These are phyloP conservation scores for Aspergillus glaucus DNA, from an alignment of 2,329 filamentous ascomycete genomes.

Conservation along the genomic window DNA sequence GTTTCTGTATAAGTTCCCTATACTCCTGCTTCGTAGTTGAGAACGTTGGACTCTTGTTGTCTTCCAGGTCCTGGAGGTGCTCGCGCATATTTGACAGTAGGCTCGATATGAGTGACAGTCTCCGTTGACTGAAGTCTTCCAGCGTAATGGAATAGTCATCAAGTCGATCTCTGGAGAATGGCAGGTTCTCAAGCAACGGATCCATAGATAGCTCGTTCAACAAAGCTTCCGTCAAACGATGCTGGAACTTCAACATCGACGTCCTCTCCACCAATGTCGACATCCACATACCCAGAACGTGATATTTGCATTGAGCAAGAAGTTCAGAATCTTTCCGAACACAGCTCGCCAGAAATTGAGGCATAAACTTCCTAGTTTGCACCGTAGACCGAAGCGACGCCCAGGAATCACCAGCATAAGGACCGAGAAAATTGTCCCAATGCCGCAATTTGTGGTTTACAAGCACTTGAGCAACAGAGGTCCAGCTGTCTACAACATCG, in stretches of 20 bases:
- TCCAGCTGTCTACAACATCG: constrained; percentile 51
- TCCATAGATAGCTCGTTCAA: constrained; percentile 43
- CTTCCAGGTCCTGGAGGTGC: constrained; percentile 35
- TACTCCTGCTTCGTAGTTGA: constrained; percentile 41
- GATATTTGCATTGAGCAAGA: constrained; percentile 40
- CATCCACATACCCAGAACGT: constrained; percentile 51
- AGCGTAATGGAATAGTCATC: constrained; percentile 44
- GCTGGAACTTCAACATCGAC: constrained; percentile 56
- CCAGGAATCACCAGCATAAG: constrained; percentile 49
- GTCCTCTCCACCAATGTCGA: constrained; percentile 53
- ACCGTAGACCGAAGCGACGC: constrained; percentile 39
- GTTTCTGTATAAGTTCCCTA: constrained; percentile 44
- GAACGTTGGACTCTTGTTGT: constrained; percentile 25
- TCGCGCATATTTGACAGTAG: constrained; percentile 56
- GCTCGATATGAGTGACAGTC: constrained; percentile 50
- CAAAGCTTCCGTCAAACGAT: constrained; percentile 50
- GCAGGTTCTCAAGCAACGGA: constrained; percentile 51
- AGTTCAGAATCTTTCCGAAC: constrained; percentile 37
- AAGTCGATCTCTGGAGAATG: constrained; percentile 43
- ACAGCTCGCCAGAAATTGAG: constrained; percentile 41
- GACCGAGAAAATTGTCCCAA: constrained; percentile 53
- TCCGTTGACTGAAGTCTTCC: constrained; percentile 48
- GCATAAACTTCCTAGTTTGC: constrained; percentile 43
- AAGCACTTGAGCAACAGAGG: constrained; percentile 41
- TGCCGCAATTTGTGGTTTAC: constrained; percentile 42